A percentile compares a stretch with the other conserved stretches of the same genome.
Conservation (phyloP, 345 rosid species). For the Bruguiera parviflora region DNA sequence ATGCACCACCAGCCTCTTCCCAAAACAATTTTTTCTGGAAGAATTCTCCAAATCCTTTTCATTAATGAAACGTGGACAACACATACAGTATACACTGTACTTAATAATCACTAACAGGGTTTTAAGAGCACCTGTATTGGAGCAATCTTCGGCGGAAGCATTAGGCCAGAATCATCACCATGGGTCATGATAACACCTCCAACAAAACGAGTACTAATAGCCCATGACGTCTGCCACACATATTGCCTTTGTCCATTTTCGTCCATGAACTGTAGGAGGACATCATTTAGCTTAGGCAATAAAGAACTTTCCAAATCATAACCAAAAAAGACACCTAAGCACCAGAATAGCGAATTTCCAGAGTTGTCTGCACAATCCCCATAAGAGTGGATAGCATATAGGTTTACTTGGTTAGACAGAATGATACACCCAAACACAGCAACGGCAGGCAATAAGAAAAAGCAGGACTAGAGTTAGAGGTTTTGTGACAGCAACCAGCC, state of each 20-base stretch:
- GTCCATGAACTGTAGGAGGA: slow-evolving; percentile 66
- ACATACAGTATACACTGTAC: not conserved
- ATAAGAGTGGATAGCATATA: not conserved
- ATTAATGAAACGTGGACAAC: not conserved
- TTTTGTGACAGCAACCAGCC: too few species aligned
- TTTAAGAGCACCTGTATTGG: slow-evolving; percentile 62
- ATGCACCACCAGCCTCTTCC: too few species aligned
- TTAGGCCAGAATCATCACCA: slow-evolving; percentile 92
- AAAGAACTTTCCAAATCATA: not conserved
- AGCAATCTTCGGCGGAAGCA: slow-evolving; percentile 89
- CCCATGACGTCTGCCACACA: slow-evolving; percentile 99
- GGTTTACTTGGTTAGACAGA: not conserved
- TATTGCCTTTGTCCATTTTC: slow-evolving; percentile 89
- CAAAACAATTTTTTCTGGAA: too few species aligned
- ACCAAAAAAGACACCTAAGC: not conserved
- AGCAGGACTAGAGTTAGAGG: not conserved
- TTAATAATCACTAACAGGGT: not conserved
- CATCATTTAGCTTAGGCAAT: not conserved
- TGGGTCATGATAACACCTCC: slow-evolving; percentile 97
- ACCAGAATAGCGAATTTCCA: not conserved
- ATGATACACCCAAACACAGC: not conserved
- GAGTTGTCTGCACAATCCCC: not conserved
- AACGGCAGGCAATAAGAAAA: not conserved
- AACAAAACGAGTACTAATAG: slow-evolving; percentile 88
- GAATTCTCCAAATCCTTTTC: too few species aligned